A percentile compares a stretch with the other conserved stretches of the same genome.
phyloP scores from a whole-genome alignment of 78 protist species.

The Speleostelium caveatum region DNA sequence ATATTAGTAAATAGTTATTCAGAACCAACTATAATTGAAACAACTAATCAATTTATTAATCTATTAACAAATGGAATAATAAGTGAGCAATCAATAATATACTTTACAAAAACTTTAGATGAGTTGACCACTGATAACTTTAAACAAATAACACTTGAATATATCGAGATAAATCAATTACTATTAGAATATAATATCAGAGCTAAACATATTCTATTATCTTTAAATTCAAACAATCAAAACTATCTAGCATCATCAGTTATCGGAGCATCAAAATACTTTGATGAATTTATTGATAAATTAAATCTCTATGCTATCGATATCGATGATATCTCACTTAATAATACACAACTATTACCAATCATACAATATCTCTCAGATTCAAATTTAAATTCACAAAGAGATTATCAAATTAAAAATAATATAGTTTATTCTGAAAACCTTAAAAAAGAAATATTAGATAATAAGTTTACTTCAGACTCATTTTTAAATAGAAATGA shows the following conservation, averaged over 20 bases:
- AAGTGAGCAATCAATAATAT: background rate
- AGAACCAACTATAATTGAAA: background rate
- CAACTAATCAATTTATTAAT: too few relatives aligned
- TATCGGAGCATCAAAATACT: constrained; percentile 32
- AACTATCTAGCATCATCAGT: constrained; percentile 22
- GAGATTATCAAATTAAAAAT: constrained; percentile 1
- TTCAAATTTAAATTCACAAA: background rate
- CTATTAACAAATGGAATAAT: background rate
- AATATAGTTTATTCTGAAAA: constrained; percentile 1
- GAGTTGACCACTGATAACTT: background rate
- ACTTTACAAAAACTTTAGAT: background rate
- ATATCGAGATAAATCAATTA: background rate
- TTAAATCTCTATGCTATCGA: background rate
- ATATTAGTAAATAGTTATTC: background rate
- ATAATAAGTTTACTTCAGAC: background rate
- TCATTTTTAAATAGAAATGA: background rate
- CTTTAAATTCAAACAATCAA: background rate
- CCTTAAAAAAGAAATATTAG: constrained; percentile 1
- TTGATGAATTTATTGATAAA: constrained; percentile 24
- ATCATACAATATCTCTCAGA: background rate
- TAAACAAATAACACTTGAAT: background rate
- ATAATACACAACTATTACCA: background rate
- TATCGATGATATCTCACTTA: constrained; percentile 15
- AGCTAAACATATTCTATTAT: constrained; percentile 10
- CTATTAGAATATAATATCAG: background rate